phyloP scores from a whole-genome alignment of 805 yeast genomes.

The Saturnispora sanitii region DNA sequence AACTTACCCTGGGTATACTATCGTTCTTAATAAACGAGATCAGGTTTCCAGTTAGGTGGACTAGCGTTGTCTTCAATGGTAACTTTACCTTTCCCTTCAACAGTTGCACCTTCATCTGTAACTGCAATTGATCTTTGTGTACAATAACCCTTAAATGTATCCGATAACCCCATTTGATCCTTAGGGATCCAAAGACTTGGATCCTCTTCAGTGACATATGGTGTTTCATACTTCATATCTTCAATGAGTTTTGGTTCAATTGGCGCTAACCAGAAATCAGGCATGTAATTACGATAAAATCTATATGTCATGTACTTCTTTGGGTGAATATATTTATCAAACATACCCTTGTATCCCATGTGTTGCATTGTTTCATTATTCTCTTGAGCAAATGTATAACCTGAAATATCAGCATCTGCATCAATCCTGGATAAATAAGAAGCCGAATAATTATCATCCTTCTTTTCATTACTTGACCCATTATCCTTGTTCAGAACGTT shows the following conservation, averaged over 20 bases:
- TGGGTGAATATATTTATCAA: constrained; percentile 25
- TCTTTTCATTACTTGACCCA: constrained; percentile 6
- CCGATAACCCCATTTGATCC: constrained; percentile 59
- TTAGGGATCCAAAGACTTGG: constrained; percentile 65
- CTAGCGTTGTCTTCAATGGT: constrained; percentile 39
- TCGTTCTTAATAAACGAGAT: constrained; percentile 18
- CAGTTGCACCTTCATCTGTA: constrained; percentile 46
- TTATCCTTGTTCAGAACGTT: not conserved
- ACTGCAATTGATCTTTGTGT: constrained; percentile 42
- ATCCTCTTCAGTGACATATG: constrained; percentile 43
- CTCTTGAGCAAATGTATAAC: constrained; percentile 5
- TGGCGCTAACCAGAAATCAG: constrained; percentile 21
- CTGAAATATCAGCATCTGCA: constrained; percentile 6
- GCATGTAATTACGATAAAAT: constrained; percentile 29
- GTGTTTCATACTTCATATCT: constrained; percentile 35
- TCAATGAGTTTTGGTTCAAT: constrained; percentile 12
- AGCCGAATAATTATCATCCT: constrained; percentile 1
- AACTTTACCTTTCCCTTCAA: constrained; percentile 47
- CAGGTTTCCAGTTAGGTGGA: constrained; percentile 60
- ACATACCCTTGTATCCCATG: constrained; percentile 1
- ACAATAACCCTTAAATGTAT: constrained; percentile 46
- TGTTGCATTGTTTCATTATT: constrained; percentile 1
- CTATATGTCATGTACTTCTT: constrained; percentile 21
- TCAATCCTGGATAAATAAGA: constrained; percentile 3
- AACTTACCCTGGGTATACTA: not conserved